Base-by-base conservation (phyloP, 192 early-diverging fungal species). In the Funneliformis geosporum region DNA sequence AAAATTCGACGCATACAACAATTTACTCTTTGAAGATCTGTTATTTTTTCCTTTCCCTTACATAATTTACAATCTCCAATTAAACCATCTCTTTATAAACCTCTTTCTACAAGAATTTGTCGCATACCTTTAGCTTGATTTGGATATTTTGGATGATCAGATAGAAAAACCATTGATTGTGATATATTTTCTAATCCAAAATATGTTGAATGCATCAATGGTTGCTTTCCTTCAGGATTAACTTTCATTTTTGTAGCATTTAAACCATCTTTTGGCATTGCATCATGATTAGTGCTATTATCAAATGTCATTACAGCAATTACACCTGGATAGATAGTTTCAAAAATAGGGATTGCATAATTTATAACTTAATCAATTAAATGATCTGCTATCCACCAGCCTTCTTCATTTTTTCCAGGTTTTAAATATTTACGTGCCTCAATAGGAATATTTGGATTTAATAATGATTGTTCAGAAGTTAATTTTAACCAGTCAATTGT, bases 231-330 rank as follows among this genome's bases (percentile, higher is more conserved):
- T 47, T 43, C 79, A 14, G 79, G 59, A 16, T 60, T 64, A 4
- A 83, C 46, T 25, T 76, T 84, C 77, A 84, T 81, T 39, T 47
- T 75, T 12, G 25, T 23, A 5, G 62, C 80, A 44, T 81, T 73
- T n/a, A 81, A 62, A 47, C 66, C 74, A 79, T 84, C 70, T 18
- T 10, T 1, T 42, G 38, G 39, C 16, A 67, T 67, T 67, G 65
- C 65, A 42, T 38, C 38, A 67, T 67, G 11, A 67, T 27, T 62
- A 11, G 60, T 62, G n/a, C 60, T 62, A 10, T 62, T 62, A 4
- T 62, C 33, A 40, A 21, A 68, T 12, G 66, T 18, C 14, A 68
- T 28, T 39, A 68, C 38, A 68, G 27, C 66, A 68, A 68, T 68
- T 14, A 23, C 44, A 50, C n/a, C 11, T 4, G 44, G 25, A 72